Conservation (phyloP, 257 asterid genomes). For the Rhazya stricta region DNA sequence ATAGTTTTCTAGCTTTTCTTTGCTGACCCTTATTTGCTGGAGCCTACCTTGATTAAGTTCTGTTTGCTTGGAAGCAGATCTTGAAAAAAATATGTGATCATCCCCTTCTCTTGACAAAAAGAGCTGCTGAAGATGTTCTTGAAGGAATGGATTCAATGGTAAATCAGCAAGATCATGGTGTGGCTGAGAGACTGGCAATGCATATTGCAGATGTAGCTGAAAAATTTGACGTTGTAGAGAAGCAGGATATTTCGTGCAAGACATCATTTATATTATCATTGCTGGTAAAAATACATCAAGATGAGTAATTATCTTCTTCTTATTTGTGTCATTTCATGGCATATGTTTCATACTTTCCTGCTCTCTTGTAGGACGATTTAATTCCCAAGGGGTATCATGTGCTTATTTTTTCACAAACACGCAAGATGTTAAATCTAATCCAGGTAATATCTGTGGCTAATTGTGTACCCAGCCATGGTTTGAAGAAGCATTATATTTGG, state of each 20-base stretch:
- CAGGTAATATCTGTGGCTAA: conserved; percentile 42
- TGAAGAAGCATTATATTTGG: not conserved
- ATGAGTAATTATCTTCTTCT: not conserved
- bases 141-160: conserved; percentile 83
- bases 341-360: conserved; percentile 10
- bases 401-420: conserved; percentile 91
- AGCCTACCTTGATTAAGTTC: conserved; percentile 8
- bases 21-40: conserved; percentile 9
- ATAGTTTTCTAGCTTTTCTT: conserved; percentile 7
- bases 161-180: conserved; percentile 58
- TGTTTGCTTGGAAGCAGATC: conserved; percentile 43
- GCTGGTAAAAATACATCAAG: conserved; percentile 46
- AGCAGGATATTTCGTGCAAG: conserved; percentile 80
- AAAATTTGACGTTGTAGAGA: conserved; percentile 59
- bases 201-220: conserved; percentile 84
- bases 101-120: conserved; percentile 83
- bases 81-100: conserved; percentile 93
- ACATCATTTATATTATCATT: conserved; percentile 63
- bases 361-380: conserved; percentile 55
- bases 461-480: conserved; percentile 14
- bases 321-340: not conserved
- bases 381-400: conserved; percentile 87
- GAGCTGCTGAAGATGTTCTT: conserved; percentile 97
- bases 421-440: conserved; percentile 84
- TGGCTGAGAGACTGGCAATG: conserved; percentile 87